Base-by-base conservation (phyloP, 2,329 filamentous ascomycete species). In the Fusarium sp. region DNA sequence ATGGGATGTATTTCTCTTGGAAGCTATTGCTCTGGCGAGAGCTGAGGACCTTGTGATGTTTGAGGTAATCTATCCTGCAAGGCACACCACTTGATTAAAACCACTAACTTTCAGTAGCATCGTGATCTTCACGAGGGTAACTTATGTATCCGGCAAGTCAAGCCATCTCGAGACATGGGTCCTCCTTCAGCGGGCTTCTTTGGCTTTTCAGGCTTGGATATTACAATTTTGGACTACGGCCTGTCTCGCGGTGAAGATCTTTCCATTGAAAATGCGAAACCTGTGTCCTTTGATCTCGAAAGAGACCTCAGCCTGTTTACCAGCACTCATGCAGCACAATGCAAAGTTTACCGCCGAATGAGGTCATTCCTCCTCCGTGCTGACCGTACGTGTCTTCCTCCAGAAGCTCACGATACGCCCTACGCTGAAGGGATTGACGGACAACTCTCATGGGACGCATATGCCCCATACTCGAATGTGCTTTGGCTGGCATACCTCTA, bases 91-190 rank as follows among this genome's bases (percentile, higher is more conserved):
- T 15, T 13, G 20, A 33, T 16, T 7, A 16, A 9, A 12, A 26
- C 16, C 45, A 35, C 76, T 77, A 61, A 77, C 60, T 13, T 9
- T 7, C 13, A 35, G 11, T 68, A 91, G 88, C 90, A 92, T 74
- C 88, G 90, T 11, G 90, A 92, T 74, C 82, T 92, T 8, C 90
- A 92, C 73, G 90, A 92, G 71, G 90, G 90, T 9, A 91, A 92
- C 71, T 79, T 92, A 22, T 91, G 90, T 70, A 84, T 91, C 53
- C 84, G 85, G 7, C 85, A 84, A 58, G 80, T 82, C 2, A 77
- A 81, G 6, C 74, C 83, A 6, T 75, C 83, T 1, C 76, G 76
- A 14, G 74, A 80, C 5, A 79, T 78, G 38, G 78, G 79, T 8
- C 71, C 79, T 47, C 75, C 75, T 20, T 77, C 80, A 7, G 71